Evolutionary conservation across 352 stramenopile genomes (phyloP).

Genomic region (Pythium chondricola): DNA sequence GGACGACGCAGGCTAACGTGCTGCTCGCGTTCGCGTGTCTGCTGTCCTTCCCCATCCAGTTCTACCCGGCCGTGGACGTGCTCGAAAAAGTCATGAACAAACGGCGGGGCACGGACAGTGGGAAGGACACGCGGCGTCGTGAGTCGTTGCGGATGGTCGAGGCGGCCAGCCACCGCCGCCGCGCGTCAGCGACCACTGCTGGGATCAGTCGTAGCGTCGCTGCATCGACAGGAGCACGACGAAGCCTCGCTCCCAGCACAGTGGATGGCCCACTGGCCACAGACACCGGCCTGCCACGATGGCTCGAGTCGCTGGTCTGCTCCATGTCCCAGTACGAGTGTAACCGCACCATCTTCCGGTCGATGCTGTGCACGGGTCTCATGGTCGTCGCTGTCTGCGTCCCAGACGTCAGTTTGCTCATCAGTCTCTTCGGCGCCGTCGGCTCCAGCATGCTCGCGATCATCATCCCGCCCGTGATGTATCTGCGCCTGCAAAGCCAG

Average conservation of each 20-base stretch:
- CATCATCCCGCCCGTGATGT: constrained; percentile 64
- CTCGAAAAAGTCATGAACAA: constrained; percentile 54
- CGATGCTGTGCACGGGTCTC: constrained; percentile 71
- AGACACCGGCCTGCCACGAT: constrained; percentile 12
- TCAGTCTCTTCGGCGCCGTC: constrained; percentile 75
- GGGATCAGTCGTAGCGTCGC: constrained; percentile 15
- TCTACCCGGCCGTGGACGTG: constrained; percentile 71
- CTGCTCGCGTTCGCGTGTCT: constrained; percentile 66
- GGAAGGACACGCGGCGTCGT: background rate
- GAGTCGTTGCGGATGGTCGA: constrained; percentile 26
- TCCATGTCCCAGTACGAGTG: constrained; percentile 66
- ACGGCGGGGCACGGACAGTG: constrained; percentile 13
- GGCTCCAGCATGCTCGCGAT: constrained; percentile 79
- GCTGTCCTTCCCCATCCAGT: constrained; percentile 77
- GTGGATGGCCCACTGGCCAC: background rate
- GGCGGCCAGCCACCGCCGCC: constrained; percentile 18
- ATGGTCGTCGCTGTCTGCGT: constrained; percentile 74
- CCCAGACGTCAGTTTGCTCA: constrained; percentile 61
- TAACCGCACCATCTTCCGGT: constrained; percentile 73
- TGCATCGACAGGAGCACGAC: constrained; percentile 1
- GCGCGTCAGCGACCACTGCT: constrained; percentile 23
- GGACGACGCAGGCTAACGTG: constrained; percentile 38
- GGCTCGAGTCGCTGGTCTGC: constrained; percentile 40
- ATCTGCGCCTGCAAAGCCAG: constrained; percentile 33
- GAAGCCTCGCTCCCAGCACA: background rate